These are phyloP conservation scores for Albatrellus ellisii DNA, from an alignment of 768 basidiomycete species.

Conservation along the genomic window DNA sequence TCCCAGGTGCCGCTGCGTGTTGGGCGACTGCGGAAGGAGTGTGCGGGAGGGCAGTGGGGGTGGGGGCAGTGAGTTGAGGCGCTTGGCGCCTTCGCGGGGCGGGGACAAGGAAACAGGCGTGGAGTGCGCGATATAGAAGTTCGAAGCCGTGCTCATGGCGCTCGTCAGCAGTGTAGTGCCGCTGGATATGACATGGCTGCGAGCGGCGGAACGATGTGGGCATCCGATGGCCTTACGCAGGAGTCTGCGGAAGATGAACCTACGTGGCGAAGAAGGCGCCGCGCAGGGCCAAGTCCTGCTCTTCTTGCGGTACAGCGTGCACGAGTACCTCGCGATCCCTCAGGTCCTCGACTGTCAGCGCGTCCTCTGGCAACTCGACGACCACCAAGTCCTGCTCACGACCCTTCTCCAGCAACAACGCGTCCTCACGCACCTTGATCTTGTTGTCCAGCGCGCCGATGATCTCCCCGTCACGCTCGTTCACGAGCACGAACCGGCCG, in stretches of 20 bases:
- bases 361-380: conserved; percentile 12
- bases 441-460: conserved; percentile 10
- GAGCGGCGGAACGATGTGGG: not conserved
- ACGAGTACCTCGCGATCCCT: conserved; percentile 9
- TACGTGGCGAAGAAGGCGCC: conserved; percentile 11
- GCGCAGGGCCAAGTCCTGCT: conserved; percentile 12
- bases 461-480: conserved; percentile 10
- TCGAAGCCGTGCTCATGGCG: conserved; percentile 12
- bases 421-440: conserved; percentile 10
- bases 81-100: not conserved
- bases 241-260: not conserved
- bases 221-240: not conserved
- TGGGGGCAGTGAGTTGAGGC: not conserved
- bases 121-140: conserved; percentile 9
- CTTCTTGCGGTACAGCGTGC: conserved; percentile 11
- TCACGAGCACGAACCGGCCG: conserved; percentile 13
- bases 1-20: conserved; percentile 8
- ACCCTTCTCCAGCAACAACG: conserved; percentile 8
- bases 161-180: conserved; percentile 10
- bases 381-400: conserved; percentile 9
- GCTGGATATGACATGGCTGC: conserved; percentile 12
- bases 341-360: conserved; percentile 4
- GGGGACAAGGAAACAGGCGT: conserved; percentile 5
- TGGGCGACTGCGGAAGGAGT: conserved; percentile 12
- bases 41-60: conserved; percentile 9